A percentile compares a stretch with the other conserved stretches of the same genome.
These are phyloP conservation scores for Flammula alnicola DNA, from an alignment of 1,284 basidiomycete genomes.

Conservation along the genomic window DNA sequence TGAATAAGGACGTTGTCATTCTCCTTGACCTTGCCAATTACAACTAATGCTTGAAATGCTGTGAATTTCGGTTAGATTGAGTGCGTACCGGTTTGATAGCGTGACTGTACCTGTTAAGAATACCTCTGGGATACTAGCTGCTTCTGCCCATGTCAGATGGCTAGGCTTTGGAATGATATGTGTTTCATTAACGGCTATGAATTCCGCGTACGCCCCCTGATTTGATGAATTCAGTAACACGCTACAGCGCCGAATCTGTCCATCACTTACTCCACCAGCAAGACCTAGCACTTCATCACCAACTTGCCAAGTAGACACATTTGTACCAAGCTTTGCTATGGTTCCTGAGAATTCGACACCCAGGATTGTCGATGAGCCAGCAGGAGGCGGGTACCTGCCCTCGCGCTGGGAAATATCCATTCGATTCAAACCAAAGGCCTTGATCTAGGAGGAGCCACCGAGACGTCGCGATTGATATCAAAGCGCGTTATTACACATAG, in stretches of 20 bases:
- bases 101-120: constrained; percentile 74
- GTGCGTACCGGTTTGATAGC: background rate
- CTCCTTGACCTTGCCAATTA: constrained; percentile 70
- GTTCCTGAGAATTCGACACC: constrained; percentile 92
- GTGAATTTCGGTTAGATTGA: constrained; percentile 8
- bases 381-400: constrained; percentile 80
- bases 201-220: constrained; percentile 93
- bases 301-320: constrained; percentile 61
- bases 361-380: constrained; percentile 77
- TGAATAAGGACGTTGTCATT: constrained; percentile 87
- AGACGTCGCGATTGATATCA: constrained; percentile 4
- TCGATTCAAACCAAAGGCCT: constrained; percentile 86
- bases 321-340: constrained; percentile 63
- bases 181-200: constrained; percentile 69
- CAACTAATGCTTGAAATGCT: constrained; percentile 85
- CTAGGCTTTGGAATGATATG: constrained; percentile 81
- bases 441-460: constrained; percentile 53
- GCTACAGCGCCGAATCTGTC: constrained; percentile 7
- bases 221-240: constrained; percentile 1
- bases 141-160: constrained; percentile 81
- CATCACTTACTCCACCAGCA: constrained; percentile 44
- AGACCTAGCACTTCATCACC: constrained; percentile 92
- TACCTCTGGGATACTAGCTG: constrained; percentile 85
- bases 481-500: background rate
- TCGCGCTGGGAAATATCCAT: constrained; percentile 86